Evolutionary conservation across 129 eudicot species (phyloP).

Genomic region (Helianthus tuberosus): DNA sequence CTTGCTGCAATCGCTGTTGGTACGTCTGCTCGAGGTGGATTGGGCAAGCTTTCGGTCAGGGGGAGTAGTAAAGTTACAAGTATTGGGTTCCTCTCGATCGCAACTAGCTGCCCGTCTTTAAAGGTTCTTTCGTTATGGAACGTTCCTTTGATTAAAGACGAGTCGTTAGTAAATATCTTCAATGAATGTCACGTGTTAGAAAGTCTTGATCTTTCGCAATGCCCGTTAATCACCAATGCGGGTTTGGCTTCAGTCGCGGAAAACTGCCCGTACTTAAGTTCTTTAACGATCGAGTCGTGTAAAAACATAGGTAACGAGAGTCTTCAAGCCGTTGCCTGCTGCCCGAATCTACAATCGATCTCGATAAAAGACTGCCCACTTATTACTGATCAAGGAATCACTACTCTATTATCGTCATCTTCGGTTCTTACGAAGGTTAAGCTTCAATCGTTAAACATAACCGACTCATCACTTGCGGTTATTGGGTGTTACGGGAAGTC

Average conservation of each 20-base stretch:
- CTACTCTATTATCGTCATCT: constrained; percentile 62
- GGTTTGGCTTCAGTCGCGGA: constrained; percentile 73
- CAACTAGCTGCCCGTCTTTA: constrained; percentile 81
- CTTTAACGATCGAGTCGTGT: constrained; percentile 73
- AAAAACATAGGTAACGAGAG: constrained; percentile 65
- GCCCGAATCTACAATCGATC: constrained; percentile 71
- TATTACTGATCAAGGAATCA: constrained; percentile 76
- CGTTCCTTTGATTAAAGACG: constrained; percentile 60
- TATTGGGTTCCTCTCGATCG: constrained; percentile 66
- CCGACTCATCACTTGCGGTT: constrained; percentile 79
- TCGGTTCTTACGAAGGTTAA: constrained; percentile 56
- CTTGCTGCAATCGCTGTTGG: constrained; percentile 93
- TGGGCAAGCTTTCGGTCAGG: constrained; percentile 85
- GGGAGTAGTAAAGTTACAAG: constrained; percentile 73
- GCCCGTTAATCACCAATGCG: constrained; percentile 65
- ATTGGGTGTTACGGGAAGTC: constrained; percentile 83
- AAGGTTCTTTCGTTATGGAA: constrained; percentile 78
- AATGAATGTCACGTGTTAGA: constrained; percentile 71
- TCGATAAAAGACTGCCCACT: constrained; percentile 69
- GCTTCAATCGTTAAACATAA: constrained; percentile 63
- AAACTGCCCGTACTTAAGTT: constrained; percentile 58
- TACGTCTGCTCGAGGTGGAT: constrained; percentile 88
- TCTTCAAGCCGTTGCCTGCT: constrained; percentile 62
- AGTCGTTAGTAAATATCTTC: constrained; percentile 59
- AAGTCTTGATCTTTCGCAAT: constrained; percentile 78